Conservation (phyloP, 495 filamentous ascomycete genomes). For the Podospora pseudopauciseta region DNA sequence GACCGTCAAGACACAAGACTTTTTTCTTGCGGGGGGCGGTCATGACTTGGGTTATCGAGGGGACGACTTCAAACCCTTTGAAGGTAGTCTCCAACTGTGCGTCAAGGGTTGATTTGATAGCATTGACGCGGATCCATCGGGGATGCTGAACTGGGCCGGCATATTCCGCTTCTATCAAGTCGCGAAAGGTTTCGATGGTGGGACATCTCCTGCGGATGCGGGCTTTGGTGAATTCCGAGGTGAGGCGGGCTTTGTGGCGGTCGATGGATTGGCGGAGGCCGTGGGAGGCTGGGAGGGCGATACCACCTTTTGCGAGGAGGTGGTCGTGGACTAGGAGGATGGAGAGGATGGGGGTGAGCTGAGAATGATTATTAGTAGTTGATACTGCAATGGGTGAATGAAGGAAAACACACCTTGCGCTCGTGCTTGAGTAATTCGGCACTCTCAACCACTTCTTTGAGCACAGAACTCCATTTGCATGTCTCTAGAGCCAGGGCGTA, state of each 20-base stretch:
- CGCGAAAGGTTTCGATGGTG: conserved; percentile 59
- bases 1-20: conserved; percentile 58
- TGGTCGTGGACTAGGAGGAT: conserved; percentile 85
- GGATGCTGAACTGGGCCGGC: conserved; percentile 48
- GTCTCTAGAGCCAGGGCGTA: conserved; percentile 83
- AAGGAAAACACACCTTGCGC: conserved; percentile 62
- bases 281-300: conserved; percentile 72
- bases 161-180: conserved; percentile 47
- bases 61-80: conserved; percentile 48
- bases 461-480: conserved; percentile 80
- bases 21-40: conserved; percentile 20
- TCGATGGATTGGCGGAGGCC: conserved; percentile 70
- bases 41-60: conserved; percentile 45
- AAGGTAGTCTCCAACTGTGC: conserved; percentile 70
- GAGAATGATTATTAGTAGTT: not conserved
- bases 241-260: conserved; percentile 74
- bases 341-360: conserved; percentile 79
- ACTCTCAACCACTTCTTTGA: conserved; percentile 81
- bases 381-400: not conserved
- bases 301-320: conserved; percentile 72
- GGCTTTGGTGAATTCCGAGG: conserved; percentile 75
- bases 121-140: conserved; percentile 87
- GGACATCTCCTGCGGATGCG: conserved; percentile 67
- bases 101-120: conserved; percentile 64
- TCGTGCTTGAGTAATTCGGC: conserved; percentile 68